phyloP scores from a whole-genome alignment of 2,329 filamentous ascomycete species.

The Zalaria obscura region DNA sequence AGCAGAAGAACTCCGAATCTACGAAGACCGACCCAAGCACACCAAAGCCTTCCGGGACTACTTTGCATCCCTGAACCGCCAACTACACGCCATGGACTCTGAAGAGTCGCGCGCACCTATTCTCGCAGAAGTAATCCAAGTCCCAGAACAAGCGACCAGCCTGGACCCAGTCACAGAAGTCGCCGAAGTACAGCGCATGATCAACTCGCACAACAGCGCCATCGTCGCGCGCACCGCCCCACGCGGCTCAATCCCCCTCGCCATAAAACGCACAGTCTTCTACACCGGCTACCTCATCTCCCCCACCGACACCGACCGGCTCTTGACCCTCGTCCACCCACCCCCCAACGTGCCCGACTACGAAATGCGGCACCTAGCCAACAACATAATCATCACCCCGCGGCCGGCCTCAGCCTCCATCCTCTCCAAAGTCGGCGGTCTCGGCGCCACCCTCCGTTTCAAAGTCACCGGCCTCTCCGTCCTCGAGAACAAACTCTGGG shows the following conservation, averaged over 20 bases:
- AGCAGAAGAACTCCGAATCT: conserved; percentile 65
- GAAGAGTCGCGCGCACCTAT: conserved; percentile 46
- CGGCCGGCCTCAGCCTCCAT: conserved; percentile 58
- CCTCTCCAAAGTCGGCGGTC: conserved; percentile 71
- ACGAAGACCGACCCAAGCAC: conserved; percentile 49
- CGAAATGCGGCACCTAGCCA: conserved; percentile 70
- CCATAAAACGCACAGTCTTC: conserved; percentile 60
- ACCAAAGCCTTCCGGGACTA: conserved; percentile 77
- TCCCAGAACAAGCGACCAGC: conserved; percentile 58
- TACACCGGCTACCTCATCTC: conserved; percentile 86
- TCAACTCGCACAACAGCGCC: conserved; percentile 69
- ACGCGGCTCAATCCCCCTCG: conserved; percentile 35
- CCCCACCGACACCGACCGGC: conserved; percentile 53
- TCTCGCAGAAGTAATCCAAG: conserved; percentile 68
- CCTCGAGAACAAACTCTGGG: conserved; percentile 76
- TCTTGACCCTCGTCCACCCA: conserved; percentile 56
- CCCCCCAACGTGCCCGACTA: conserved; percentile 47
- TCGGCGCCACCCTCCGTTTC: conserved; percentile 74
- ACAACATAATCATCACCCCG: conserved; percentile 81
- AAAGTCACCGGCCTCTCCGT: conserved; percentile 63
- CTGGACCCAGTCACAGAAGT: conserved; percentile 70
- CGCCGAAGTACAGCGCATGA: conserved; percentile 73
- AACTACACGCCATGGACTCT: conserved; percentile 25
- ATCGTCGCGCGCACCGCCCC: conserved; percentile 33
- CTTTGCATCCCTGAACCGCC: conserved; percentile 62